Conservation (phyloP, 257 asterid genomes). For the Thymus mandschuricus region DNA sequence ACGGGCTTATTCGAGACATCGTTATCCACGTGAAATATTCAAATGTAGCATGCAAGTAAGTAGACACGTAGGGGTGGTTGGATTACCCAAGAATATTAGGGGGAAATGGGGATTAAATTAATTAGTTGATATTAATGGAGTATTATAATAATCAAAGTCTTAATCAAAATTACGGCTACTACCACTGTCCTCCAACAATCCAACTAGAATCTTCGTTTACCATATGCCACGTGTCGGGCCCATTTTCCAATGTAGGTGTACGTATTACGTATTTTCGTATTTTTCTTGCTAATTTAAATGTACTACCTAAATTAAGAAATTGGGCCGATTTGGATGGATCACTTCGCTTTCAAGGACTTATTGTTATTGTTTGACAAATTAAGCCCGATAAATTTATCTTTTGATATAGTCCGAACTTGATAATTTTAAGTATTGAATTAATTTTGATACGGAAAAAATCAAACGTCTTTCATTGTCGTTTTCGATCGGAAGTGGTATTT, state of each 20-base stretch:
- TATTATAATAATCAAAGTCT: not conserved
- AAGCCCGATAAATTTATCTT: too few relatives aligned
- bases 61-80: not conserved
- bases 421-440: too few relatives aligned
- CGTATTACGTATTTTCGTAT: not conserved
- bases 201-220: constrained; percentile 19
- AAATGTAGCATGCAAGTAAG: too few relatives aligned
- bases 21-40: too few relatives aligned
- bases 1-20: too few relatives aligned
- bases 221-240: constrained; percentile 22
- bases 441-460: too few relatives aligned
- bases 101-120: not conserved
- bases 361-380: too few relatives aligned
- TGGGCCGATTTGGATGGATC: not conserved
- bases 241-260: not conserved
- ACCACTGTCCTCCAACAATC: not conserved
- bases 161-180: constrained; percentile 18
- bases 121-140: not conserved
- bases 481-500: too few relatives aligned
- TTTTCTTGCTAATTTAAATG: not conserved
- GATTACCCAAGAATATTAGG: constrained; percentile 23
- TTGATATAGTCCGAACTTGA: too few relatives aligned
- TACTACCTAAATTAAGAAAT: not conserved
- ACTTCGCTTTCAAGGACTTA: not conserved
- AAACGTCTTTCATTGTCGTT: too few relatives aligned